Base-by-base conservation (phyloP, 129 eudicot genomes). In the Flaveria ramosissima region DNA sequence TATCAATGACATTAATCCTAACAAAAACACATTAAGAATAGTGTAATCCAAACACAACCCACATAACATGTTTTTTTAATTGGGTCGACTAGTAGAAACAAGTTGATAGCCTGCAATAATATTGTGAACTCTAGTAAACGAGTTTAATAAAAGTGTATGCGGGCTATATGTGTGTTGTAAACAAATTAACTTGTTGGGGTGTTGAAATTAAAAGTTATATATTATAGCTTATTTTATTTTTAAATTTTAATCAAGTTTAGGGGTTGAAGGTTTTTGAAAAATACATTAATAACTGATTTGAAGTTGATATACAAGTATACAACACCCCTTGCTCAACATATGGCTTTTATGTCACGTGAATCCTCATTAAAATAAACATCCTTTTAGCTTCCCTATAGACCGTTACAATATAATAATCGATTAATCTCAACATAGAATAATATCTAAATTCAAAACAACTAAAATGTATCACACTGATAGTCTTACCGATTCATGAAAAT, bases 311-410 rank as follows among this genome's bases (percentile, higher is more conserved):
- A 36, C 41, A 36, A 36, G 41, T 5, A 64, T 21, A 64, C 45
- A 64, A 32, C 70, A 30, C 70, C 23, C 13, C 20, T 27, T 63
- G 16, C 36, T 64, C 61, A 50, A 70, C 26, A 48, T 47, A 23
- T 36, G 15, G 30, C 30, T 47, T 17, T 27, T 46, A 71, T n/a
- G 30, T 30, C 75, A 71, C 75, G 47, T 71, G 63, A 19, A 51
- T 51, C 75, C 59, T 71, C 27, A 30, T 71, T 71, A 51, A 70
- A 51, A 71, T 71, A 36, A 71, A 71, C 11, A 26, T 71, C 47
- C 16, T 48, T 71, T 10, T 32, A 26, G 62, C 15, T 71, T 48
- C 63, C 21, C 16, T 51, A 50, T 27, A 51, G 52, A 71, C 41
- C 46, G 16, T 50, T 15, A 71, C 30, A 67, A 42, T 20, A 39